These are phyloP conservation scores for Cenchrus purpureus DNA, from an alignment of 176 grass and related monocot genomes.

Conservation along the genomic window DNA sequence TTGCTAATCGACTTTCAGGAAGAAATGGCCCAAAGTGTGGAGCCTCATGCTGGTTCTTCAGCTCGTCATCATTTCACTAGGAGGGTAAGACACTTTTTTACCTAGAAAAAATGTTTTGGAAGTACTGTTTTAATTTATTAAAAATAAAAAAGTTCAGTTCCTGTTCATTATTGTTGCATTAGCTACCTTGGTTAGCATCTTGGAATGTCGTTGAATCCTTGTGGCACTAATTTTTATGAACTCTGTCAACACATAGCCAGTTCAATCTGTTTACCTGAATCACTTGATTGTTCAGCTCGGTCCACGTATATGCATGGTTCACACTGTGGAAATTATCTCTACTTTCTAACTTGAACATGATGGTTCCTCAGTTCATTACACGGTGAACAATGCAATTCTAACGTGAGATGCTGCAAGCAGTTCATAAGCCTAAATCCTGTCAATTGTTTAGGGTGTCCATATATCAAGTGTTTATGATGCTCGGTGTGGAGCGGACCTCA, in stretches of 20 bases:
- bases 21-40: conserved; percentile 48
- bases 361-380: background rate
- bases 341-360: background rate
- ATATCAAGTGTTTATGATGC: conserved; percentile 58
- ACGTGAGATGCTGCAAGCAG: background rate
- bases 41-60: conserved; percentile 41
- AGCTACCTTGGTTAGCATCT: background rate
- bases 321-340: background rate
- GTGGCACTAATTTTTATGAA: background rate
- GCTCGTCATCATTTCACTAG: conserved; percentile 48
- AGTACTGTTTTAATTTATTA: background rate
- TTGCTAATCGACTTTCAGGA: conserved; percentile 30
- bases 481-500: conserved; percentile 48
- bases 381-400: background rate
- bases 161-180: background rate
- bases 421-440: background rate
- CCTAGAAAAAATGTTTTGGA: background rate
- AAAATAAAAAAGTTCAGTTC: background rate
- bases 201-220: background rate
- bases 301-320: background rate
- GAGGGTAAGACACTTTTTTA: conserved; percentile 46
- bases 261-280: background rate
- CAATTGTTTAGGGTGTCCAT: conserved; percentile 38
- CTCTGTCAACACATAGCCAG: background rate
- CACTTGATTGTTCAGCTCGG: background rate